Evolutionary conservation across 129 eudicot species (phyloP), one percentile per base, ranked within the genome.

Genomic region (Deinandra increscens): DNA sequence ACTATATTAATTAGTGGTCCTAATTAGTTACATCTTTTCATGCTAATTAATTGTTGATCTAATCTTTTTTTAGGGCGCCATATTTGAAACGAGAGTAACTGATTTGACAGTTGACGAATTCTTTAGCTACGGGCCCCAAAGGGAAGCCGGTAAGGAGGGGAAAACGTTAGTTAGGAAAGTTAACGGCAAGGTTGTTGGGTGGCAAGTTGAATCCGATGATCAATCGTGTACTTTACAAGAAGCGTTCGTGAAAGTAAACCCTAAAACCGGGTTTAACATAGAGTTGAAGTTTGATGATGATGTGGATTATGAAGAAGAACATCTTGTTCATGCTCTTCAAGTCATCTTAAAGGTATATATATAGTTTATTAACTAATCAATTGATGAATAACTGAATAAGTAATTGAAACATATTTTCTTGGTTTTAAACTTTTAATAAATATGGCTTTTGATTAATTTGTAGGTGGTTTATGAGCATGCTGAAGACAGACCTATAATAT

Each of bases 221-320:
- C 55, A 59, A n/a, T 65, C 72, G 0, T 89, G 96, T 65, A 92
- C 98, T 15, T 73, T 92, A 38, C 80, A 84, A 83, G 98, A 92
- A 81, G 91, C 94, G 6, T 88, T 92, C n/a, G 78, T 82, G 78
- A 79, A 83, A 74, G 95, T 86, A 9, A 75, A 81, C 49, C 80
- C 98, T 15, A 66, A 48, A 46, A 34, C 89, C 14, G 98, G 98
- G 4, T 92, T 92, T 75, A 89, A 89, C 78, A 75, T 92, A 13
- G 98, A 92, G 75, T 77, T 92, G 60, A 92, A 92, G 60, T 86
- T 92, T 56, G 98, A 89, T 69, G 95, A 92, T 62, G 18, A 75
- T 45, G 70, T 86, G 34, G 85, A 83, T 15, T 92, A 92, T 72
- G 53, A 84, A 45, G 79, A 81, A 58, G 85, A 81, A 20, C 41